These are phyloP conservation scores for Rhodotorula kratochvilovae DNA, from an alignment of 768 basidiomycete genomes.

Conservation along the genomic window DNA sequence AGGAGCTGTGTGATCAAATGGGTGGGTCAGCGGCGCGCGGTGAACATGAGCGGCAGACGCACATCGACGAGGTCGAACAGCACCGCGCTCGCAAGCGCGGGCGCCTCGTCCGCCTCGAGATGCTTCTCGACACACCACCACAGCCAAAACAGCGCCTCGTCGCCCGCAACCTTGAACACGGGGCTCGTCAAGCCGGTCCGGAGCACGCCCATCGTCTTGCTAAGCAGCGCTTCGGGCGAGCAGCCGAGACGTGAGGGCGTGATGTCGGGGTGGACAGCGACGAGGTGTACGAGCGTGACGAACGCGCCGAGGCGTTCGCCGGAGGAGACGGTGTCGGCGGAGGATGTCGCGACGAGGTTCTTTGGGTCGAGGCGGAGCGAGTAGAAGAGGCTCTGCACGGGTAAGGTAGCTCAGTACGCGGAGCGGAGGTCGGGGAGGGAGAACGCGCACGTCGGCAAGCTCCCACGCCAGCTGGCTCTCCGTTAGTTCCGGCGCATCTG, in stretches of 20 bases:
- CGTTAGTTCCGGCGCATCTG: neutral
- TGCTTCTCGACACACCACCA: neutral
- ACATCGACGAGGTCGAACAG: constrained; percentile 4
- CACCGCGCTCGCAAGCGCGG: neutral
- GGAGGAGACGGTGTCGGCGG: neutral
- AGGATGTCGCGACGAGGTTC: neutral
- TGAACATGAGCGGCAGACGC: neutral
- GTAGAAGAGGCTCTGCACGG: neutral
- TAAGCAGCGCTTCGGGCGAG: neutral
- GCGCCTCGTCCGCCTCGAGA: neutral
- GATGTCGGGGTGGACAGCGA: neutral
- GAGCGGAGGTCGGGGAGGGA: neutral
- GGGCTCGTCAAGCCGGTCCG: too few species aligned
- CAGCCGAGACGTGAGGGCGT: too few species aligned
- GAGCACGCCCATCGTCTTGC: neutral
- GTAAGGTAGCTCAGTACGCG: neutral
- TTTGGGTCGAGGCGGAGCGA: neutral
- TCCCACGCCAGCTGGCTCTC: neutral
- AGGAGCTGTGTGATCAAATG: neutral
- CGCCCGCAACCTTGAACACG: neutral
- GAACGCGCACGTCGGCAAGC: neutral
- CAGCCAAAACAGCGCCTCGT: neutral
- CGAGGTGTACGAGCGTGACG: neutral
- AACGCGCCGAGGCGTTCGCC: neutral
- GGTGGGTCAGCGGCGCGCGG: neutral